Conservation (phyloP, 2,329 filamentous ascomycete genomes). For the Pezicula rhizophila region DNA sequence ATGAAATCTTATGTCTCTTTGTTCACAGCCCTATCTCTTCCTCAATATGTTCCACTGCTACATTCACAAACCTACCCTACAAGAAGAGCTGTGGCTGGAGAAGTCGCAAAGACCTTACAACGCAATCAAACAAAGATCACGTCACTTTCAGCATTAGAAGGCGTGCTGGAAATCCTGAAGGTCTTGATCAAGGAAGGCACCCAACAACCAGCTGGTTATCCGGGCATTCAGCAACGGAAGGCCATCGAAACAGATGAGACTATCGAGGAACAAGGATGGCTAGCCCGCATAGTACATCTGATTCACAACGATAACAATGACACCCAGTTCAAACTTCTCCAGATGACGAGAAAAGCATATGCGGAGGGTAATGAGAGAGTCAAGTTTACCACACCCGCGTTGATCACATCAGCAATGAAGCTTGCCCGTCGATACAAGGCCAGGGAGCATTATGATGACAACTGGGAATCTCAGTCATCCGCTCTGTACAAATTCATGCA, state of each 20-base stretch:
- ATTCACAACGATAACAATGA: constrained; percentile 81
- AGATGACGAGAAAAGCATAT: constrained; percentile 81
- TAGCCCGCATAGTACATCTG: constrained; percentile 86
- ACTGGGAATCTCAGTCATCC: constrained; percentile 68
- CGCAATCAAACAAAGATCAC: constrained; percentile 75
- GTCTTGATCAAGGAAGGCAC: constrained; percentile 92
- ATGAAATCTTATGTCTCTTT: constrained; percentile 86
- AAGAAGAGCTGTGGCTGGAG: constrained; percentile 81
- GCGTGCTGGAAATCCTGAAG: constrained; percentile 79
- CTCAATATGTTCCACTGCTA: constrained; percentile 84
- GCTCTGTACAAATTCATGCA: constrained; percentile 95
- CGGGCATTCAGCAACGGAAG: constrained; percentile 71
- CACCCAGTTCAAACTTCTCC: constrained; percentile 88
- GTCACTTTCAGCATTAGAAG: constrained; percentile 74
- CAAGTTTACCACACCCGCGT: constrained; percentile 87
- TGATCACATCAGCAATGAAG: constrained; percentile 86
- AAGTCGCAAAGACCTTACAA: constrained; percentile 77
- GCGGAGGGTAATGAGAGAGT: constrained; percentile 90
- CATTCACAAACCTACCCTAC: constrained; percentile 92
- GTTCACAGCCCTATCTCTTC: constrained; percentile 91
- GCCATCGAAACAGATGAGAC: constrained; percentile 90
- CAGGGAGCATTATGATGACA: constrained; percentile 79
- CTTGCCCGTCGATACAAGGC: constrained; percentile 83
- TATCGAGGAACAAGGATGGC: constrained; percentile 95
- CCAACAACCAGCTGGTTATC: constrained; percentile 77